Percentiles rank a stretch among this genome's conserved stretches.
phyloP scores from a whole-genome alignment of 352 stramenopile genomes.

The Phytophthora ramorum region DNA sequence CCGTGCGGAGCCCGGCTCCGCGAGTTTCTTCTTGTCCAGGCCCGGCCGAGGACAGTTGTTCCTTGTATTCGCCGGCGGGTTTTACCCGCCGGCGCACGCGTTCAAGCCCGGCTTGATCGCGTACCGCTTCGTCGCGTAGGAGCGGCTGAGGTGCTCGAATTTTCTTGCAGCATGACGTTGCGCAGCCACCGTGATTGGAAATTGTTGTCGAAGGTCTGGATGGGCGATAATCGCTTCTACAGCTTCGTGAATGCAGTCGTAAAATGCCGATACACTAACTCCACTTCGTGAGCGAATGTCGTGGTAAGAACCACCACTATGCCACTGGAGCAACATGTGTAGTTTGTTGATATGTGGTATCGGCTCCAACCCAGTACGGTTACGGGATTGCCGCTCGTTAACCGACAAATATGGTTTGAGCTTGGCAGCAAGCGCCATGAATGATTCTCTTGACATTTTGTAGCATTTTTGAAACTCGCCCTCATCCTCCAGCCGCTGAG shows the following conservation, averaged over 20 bases:
- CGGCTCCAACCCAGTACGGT: neutral
- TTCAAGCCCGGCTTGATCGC: too few relatives aligned
- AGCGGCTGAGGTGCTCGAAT: neutral
- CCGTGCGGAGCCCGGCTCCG: too few relatives aligned
- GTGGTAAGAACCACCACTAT: neutral
- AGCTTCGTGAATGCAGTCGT: neutral
- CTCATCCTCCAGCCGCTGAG: conserved; percentile 1
- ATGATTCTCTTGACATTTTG: neutral
- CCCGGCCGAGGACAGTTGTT: too few relatives aligned
- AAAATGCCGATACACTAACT: neutral
- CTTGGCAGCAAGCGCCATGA: neutral
- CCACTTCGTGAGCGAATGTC: neutral
- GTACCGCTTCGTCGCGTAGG: neutral
- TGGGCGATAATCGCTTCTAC: neutral
- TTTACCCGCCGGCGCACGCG: too few relatives aligned
- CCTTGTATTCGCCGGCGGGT: too few relatives aligned
- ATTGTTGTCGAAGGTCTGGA: neutral
- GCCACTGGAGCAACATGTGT: neutral
- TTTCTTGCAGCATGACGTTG: conserved; percentile 4
- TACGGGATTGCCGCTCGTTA: neutral
- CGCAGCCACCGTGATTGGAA: neutral
- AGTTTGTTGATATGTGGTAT: conserved; percentile 2
- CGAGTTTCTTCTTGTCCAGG: too few relatives aligned
- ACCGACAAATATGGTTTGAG: neutral
- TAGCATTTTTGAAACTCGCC: neutral